Base-by-base conservation (phyloP, 2,329 filamentous ascomycete genomes). In the Monosporascus sp. region DNA sequence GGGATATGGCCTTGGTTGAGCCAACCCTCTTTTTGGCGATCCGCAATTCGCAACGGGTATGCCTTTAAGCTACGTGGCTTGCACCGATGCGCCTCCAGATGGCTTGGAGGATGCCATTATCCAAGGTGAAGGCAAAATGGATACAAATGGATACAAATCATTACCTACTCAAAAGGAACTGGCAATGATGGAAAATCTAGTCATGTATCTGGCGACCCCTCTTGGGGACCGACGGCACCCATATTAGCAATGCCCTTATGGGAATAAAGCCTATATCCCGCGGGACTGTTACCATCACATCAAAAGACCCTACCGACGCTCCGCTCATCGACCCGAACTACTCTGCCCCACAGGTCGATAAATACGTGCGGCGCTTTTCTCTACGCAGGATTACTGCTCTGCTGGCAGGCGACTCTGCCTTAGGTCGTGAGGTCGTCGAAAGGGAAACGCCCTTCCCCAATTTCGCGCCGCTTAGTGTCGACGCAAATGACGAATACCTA, bases 161-260 rank as follows among this genome's bases (percentile, higher is more conserved):
- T 37, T 54, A 56, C 27, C 51, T 64, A 17, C 56, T 64, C 2
- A 59, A 57, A 36, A 52, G 55, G 41, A 44, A 56, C 19, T 58
- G 56, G 58, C 59, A 6, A 48, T 65, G 48, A 60, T 64, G 46
- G 65, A 66, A 50, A 63, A 52, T 24, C 47, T 66, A 2, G 51
- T 65, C 24, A 50, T 65, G 48, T 64, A 65, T 49, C 5, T 59
- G 3, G 48, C 43, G 5, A 17, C 49, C 8, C 54, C 56, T 54
- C 11, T 11, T 54, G 11, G 22, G 7, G 11, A 37, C 52, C 9
- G 57, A 62, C 22, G 59, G 61, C 7, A 57, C 54, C 2, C 58
- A 59, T 17, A 55, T 63, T 17, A 58, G 55, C 20, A 60, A 22
- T 24, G 52, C 53, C 3, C 37, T 57, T 4, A 58, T 62, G 51